phyloP scores from a whole-genome alignment of 2,329 filamentous ascomycete genomes.

The Graphiopsis chlorocephala region DNA sequence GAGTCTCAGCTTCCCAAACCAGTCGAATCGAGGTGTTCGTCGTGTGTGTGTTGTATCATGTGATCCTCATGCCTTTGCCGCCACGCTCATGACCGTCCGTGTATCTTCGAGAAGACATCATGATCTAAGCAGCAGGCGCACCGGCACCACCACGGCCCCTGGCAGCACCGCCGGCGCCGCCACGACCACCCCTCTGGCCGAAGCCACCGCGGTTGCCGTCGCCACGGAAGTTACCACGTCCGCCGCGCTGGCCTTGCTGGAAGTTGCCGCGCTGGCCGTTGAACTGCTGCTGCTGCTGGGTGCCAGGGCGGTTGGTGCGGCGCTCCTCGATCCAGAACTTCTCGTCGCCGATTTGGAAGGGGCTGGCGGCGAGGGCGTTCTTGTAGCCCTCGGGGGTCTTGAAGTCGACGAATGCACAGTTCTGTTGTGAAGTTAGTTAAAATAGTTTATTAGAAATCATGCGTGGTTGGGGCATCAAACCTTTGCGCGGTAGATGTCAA shows the following conservation, averaged over 20 bases:
- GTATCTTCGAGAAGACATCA: background rate
- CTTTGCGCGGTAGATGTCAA: constrained; percentile 69
- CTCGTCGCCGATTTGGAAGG: constrained; percentile 78
- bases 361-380: constrained; percentile 78
- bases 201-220: constrained; percentile 61
- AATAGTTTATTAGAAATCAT: no score
- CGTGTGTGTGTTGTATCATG: background rate
- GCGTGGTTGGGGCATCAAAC: constrained; percentile 51
- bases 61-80: background rate
- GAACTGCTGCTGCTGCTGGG: constrained; percentile 29
- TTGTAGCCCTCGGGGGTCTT: constrained; percentile 76
- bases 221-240: constrained; percentile 64
- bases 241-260: constrained; percentile 43
- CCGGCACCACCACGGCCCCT: constrained; percentile 27
- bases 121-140: constrained; percentile 20
- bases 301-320: constrained; percentile 54
- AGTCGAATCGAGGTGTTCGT: background rate
- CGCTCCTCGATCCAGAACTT: constrained; percentile 86
- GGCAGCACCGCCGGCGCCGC: constrained; percentile 30
- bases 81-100: background rate
- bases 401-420: constrained; percentile 96
- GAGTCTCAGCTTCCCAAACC: background rate
- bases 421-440: constrained; percentile 53
- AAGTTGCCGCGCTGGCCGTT: constrained; percentile 35
- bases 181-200: constrained; percentile 40